These are phyloP conservation scores for Isabelozyma gotoi DNA, from an alignment of 805 yeast species.

Conservation along the genomic window DNA sequence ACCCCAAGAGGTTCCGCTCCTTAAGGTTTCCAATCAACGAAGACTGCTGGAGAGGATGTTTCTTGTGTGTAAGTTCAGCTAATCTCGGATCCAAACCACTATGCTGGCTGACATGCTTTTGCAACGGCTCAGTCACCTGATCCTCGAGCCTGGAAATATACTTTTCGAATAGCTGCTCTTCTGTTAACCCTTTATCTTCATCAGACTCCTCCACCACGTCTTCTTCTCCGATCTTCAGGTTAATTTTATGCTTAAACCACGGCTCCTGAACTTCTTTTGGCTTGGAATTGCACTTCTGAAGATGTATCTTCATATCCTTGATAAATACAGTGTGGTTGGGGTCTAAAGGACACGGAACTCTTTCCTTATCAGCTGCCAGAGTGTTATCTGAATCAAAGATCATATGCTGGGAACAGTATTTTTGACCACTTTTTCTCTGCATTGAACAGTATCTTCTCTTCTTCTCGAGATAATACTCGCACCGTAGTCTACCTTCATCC, in stretches of 20 bases:
- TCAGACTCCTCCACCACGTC: constrained; percentile 7
- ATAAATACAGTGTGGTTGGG: constrained; percentile 73
- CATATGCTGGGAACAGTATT: constrained; percentile 66
- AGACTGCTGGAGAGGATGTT: constrained; percentile 82
- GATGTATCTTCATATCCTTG: constrained; percentile 53
- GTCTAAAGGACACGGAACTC: constrained; percentile 79
- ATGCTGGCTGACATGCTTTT: constrained; percentile 17
- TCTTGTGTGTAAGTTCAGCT: constrained; percentile 53
- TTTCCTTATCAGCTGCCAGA: constrained; percentile 17
- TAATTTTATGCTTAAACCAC: constrained; percentile 54
- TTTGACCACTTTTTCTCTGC: constrained; percentile 50
- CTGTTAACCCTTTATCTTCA: constrained; percentile 15
- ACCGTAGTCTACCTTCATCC: constrained; percentile 19
- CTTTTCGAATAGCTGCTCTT: constrained; percentile 10
- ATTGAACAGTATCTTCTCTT: constrained; percentile 61
- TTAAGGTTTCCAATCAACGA: constrained; percentile 72
- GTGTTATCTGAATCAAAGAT: constrained; percentile 15
- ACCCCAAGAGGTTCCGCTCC: constrained; percentile 35
- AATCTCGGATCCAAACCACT: constrained; percentile 39
- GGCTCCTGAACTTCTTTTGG: constrained; percentile 33
- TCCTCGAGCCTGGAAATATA: constrained; percentile 15
- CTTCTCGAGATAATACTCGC: constrained; percentile 49
- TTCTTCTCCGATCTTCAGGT: constrained; percentile 24
- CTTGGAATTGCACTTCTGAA: constrained; percentile 58
- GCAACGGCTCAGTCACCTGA: constrained; percentile 14